Conservation (phyloP, 106 monocot species). For the Acorus gramineus region DNA sequence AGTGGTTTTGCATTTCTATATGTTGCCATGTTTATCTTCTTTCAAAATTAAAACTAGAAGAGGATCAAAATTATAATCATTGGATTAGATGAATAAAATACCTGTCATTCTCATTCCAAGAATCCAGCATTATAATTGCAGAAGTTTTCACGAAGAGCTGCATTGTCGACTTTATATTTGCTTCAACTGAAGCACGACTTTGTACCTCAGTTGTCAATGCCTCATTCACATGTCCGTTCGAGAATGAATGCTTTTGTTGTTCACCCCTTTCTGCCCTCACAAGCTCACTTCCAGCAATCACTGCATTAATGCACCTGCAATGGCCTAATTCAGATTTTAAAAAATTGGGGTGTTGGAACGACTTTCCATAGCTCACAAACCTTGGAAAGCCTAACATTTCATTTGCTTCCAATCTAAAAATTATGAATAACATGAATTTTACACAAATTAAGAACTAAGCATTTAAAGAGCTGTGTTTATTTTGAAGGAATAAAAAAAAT, state of each 20-base stretch:
- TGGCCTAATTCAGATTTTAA: background rate
- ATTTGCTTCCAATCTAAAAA: too few species aligned
- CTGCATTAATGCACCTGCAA: conserved; percentile 74
- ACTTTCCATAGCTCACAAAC: too few species aligned
- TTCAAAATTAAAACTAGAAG: background rate
- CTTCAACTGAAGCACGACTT: conserved; percentile 44
- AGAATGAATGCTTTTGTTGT: conserved; percentile 37
- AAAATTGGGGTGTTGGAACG: too few species aligned
- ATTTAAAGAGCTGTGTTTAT: too few species aligned
- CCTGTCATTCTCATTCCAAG: conserved; percentile 70
- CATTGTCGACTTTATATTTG: conserved; percentile 84
- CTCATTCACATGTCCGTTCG: conserved; percentile 51
- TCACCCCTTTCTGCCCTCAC: conserved; percentile 50
- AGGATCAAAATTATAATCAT: background rate
- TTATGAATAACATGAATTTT: too few species aligned
- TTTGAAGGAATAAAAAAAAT: too few species aligned
- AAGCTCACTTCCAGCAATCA: conserved; percentile 71
- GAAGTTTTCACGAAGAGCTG: conserved; percentile 75
- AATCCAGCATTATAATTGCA: conserved; percentile 57
- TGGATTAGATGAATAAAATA: conserved; percentile 10
- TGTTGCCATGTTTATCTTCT: too few species aligned
- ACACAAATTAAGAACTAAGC: too few species aligned
- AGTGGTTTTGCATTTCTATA: too few species aligned
- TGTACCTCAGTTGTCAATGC: conserved; percentile 38
- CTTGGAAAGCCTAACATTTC: too few species aligned